A percentile compares a stretch with the other conserved stretches of the same genome.
These are phyloP conservation scores for Cucurbita maxima DNA, from an alignment of 306 rosid species.

Conservation along the genomic window DNA sequence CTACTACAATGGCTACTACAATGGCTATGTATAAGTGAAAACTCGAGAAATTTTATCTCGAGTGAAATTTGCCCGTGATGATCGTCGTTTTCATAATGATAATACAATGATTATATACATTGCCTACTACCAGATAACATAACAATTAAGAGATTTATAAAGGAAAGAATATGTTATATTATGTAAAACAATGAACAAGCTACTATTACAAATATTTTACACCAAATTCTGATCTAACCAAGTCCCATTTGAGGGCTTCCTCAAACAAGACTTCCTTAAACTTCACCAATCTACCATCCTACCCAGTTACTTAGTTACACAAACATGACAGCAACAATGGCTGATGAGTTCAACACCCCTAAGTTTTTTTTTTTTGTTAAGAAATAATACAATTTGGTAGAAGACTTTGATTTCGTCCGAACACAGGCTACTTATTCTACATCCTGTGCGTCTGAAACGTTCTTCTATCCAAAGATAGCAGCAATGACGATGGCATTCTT, in stretches of 20 bases:
- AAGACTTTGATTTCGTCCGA: neutral
- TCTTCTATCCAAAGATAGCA: neutral
- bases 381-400: neutral
- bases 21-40: too few relatives aligned
- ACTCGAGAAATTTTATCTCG: neutral
- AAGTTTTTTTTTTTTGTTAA: neutral
- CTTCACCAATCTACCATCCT: neutral
- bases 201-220: conserved; percentile 7
- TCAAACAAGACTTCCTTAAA: neutral
- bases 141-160: neutral
- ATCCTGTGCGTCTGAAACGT: neutral
- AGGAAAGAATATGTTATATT: neutral
- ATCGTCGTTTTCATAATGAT: neutral
- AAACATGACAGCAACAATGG: conserved; percentile 5
- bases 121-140: neutral
- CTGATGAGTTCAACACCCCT: neutral
- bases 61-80: neutral
- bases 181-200: conserved; percentile 3
- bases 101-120: neutral
- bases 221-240: conserved; percentile 5
- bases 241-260: neutral
- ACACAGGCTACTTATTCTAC: neutral
- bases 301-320: neutral
- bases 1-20: too few relatives aligned
- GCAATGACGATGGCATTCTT: neutral